Conservation (phyloP, 2,329 filamentous ascomycete species). For the Exophiala aquamarina region DNA sequence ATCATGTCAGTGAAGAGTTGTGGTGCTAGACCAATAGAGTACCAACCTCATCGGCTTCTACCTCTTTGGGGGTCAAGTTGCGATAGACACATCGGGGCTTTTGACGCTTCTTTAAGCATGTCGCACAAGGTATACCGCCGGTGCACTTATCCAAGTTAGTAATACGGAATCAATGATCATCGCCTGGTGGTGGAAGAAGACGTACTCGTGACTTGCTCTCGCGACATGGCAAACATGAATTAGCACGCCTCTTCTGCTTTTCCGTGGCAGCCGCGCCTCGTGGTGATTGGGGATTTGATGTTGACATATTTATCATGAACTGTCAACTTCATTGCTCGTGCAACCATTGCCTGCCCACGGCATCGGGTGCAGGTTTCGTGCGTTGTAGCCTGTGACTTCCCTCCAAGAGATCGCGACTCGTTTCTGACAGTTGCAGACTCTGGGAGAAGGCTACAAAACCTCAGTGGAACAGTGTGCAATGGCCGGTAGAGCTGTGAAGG, state of each 20-base stretch:
- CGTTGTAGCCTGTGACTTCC: not conserved
- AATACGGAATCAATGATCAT: too few species aligned
- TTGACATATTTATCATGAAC: constrained; percentile 14
- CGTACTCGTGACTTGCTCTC: constrained; percentile 24
- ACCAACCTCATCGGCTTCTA: constrained; percentile 8
- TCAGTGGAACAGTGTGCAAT: too few species aligned
- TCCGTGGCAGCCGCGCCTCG: constrained; percentile 6
- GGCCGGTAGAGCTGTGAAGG: too few species aligned
- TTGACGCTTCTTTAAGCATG: constrained; percentile 21
- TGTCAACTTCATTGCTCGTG: constrained; percentile 20
- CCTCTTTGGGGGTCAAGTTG: constrained; percentile 6
- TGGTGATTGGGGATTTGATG: constrained; percentile 10
- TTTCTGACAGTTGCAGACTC: too few species aligned
- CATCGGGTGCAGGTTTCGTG: not conserved
- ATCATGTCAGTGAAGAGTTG: too few species aligned
- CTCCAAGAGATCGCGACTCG: not conserved
- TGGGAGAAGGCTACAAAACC: too few species aligned
- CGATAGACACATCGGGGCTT: constrained; percentile 21
- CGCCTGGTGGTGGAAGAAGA: constrained; percentile 6
- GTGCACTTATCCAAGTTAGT: constrained; percentile 11
- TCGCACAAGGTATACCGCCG: constrained; percentile 22
- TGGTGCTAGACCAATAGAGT: too few species aligned
- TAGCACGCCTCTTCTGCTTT: constrained; percentile 18
- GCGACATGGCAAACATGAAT: constrained; percentile 25
- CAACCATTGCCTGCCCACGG: constrained; percentile 11